Evolutionary conservation across 2,329 filamentous ascomycete genomes (phyloP).

Genomic region (Aphanocladium album): DNA sequence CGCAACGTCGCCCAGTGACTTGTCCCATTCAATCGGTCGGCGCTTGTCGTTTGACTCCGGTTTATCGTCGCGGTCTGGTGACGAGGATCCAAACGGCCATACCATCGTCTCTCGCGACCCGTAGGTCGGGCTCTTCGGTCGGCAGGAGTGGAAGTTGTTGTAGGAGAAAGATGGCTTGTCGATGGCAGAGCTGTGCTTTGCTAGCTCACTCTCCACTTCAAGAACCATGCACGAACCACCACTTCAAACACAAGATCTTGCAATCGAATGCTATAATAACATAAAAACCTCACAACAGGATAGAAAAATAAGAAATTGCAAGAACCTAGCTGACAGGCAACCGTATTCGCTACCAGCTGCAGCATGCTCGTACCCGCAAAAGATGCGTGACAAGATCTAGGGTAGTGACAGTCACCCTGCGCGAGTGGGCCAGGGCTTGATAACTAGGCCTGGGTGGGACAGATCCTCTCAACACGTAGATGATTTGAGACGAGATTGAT

Average conservation of each 20-base stretch:
- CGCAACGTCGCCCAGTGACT: conserved; percentile 27
- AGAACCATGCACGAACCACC: background rate
- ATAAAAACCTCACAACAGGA: background rate
- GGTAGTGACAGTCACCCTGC: background rate
- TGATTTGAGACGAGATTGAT: no score
- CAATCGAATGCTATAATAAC: background rate
- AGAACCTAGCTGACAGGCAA: background rate
- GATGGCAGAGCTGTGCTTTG: background rate
- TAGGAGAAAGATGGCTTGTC: background rate
- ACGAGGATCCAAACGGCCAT: conserved; percentile 35
- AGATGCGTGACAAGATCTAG: background rate
- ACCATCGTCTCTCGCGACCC: conserved; percentile 33
- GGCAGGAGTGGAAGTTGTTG: conserved; percentile 18
- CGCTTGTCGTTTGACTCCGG: conserved; percentile 18
- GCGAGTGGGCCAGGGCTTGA: background rate
- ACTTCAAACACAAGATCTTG: background rate
- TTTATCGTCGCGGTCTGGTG: conserved; percentile 18
- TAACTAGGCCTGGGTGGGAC: background rate
- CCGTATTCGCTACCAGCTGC: background rate
- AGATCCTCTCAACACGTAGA: background rate
- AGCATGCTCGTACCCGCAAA: no score
- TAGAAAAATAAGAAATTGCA: background rate
- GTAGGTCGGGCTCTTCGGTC: conserved; percentile 1
- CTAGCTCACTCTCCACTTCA: background rate
- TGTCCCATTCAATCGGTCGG: conserved; percentile 34